Conservation (phyloP, 441 rosid genomes). For the Metrosideros polymorpha region DNA sequence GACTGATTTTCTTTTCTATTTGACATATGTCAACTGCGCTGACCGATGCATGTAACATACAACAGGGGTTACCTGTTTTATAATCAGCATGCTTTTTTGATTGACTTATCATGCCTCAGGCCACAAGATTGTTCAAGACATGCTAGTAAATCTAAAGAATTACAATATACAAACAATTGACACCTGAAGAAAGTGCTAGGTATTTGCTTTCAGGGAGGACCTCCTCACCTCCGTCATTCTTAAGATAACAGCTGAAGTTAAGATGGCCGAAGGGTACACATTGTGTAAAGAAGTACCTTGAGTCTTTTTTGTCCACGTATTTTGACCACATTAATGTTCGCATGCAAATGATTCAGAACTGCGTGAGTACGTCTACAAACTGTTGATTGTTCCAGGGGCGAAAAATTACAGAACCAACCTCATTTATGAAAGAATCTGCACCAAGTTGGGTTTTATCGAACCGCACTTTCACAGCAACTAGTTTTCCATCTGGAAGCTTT, state of each 20-base stretch:
- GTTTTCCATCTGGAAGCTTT: constrained; percentile 67
- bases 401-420: constrained; percentile 29
- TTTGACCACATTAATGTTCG: not conserved
- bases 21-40: not conserved
- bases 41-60: not conserved
- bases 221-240: not conserved
- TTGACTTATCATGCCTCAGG: not conserved
- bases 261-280: not conserved
- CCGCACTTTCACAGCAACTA: constrained; percentile 84
- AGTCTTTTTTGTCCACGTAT: not conserved
- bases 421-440: constrained; percentile 86
- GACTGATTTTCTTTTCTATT: not conserved
- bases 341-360: not conserved
- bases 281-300: not conserved
- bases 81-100: not conserved
- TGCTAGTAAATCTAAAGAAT: not conserved
- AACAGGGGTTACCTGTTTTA: not conserved
- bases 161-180: not conserved
- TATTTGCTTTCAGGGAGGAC: not conserved
- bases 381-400: not conserved
- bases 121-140: not conserved
- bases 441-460: constrained; percentile 79
- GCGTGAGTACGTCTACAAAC: not conserved
- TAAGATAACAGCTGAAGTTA: not conserved
- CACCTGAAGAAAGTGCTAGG: not conserved